phyloP scores from a whole-genome alignment of 495 filamentous ascomycete species.

The Rhizodiscina lignyota region DNA sequence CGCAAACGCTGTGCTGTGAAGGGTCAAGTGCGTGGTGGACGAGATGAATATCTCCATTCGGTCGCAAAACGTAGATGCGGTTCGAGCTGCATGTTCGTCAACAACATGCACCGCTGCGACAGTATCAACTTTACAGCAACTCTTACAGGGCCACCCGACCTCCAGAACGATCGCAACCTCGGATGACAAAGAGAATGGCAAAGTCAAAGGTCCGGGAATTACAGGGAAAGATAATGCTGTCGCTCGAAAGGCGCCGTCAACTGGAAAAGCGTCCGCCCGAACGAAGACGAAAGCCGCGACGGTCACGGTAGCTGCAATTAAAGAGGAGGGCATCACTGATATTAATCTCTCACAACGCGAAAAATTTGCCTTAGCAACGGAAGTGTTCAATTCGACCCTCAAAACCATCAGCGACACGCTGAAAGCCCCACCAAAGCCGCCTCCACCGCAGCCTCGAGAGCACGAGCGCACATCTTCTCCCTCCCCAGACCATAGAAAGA shows the following conservation, averaged over 20 bases:
- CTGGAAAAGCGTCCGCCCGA: background rate
- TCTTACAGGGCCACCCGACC: too few species aligned
- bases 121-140: too few species aligned
- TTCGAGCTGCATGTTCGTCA: too few species aligned
- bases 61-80: too few species aligned
- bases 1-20: too few species aligned
- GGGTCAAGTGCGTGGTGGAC: too few species aligned
- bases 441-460: background rate
- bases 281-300: background rate
- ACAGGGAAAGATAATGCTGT: background rate
- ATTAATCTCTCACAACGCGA: slow-evolving; percentile 5
- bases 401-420: slow-evolving; percentile 52
- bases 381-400: slow-evolving; percentile 10
- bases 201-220: too few species aligned
- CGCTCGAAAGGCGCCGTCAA: background rate
- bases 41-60: too few species aligned
- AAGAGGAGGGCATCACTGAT: background rate
- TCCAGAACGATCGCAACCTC: too few species aligned
- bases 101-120: too few species aligned
- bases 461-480: too few species aligned
- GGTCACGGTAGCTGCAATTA: background rate
- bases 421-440: slow-evolving; percentile 33
- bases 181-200: background rate
- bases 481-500: too few species aligned
- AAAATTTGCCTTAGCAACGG: slow-evolving; percentile 11